Base-by-base conservation (phyloP, 305 asterid genomes). In the Plantago rigida region DNA sequence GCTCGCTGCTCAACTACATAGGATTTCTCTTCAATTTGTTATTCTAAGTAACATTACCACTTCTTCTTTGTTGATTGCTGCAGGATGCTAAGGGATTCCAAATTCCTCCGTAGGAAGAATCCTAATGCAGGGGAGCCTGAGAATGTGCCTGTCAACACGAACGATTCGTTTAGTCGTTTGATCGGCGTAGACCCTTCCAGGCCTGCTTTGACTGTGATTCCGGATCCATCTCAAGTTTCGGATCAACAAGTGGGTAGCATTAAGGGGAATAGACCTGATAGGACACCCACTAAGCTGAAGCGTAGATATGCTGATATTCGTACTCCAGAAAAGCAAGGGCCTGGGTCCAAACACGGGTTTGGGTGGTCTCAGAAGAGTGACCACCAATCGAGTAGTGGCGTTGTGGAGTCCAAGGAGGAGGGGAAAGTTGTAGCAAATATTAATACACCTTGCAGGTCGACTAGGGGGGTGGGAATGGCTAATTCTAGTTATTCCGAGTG, bases 61-160 rank as follows among this genome's bases (percentile, higher is more conserved):
- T 41, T 26, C 19, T 49, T 61, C 67, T 54, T 47, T 62, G 19
- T 47, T 65, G 55, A 56, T 42, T 66, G 46, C 59, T 58, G 56
- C 64, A 54, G 54, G 79, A 92, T 92, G 97, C 75, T 86, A 87
- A 82, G 94, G 80, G 96, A 92, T 60, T 78, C 83, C 77, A 92
- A 83, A 67, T 82, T 85, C 81, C 62, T 81, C 83, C 89, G 95
- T 41, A 85, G 94, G 28, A 83, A 89, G 64, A 87, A 80, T 66
- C 65, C 71, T 44, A 71, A 74, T 65, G 34, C 72, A 9, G 96
- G 85, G 84, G 99, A 93, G 73, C 75, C 48, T 48, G 99, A 93
- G 95, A 93, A 93, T 75, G 77, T 85, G 54, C 95, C 92, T 0
- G 64, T 77, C 55, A 89, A 85, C 70, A 77, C 92, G 47, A 78